Conservation (phyloP, 352 stramenopile species). For the Phytophthora sansomeana region DNA sequence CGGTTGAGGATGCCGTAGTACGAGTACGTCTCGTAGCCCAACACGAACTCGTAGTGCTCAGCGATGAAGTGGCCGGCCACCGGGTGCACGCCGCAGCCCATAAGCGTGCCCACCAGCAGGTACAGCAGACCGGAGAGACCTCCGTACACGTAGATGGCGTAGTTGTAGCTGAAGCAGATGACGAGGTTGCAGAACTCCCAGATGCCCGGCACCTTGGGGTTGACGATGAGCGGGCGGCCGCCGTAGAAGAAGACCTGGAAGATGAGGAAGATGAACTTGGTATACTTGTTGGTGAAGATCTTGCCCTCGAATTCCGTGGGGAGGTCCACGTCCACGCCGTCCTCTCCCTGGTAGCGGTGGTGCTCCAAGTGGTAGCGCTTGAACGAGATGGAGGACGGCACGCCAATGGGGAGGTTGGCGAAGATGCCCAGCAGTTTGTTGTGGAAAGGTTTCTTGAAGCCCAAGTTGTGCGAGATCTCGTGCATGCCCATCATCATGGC, state of each 20-base stretch:
- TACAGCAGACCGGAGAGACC: conserved; percentile 91
- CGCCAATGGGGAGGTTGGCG: conserved; percentile 93
- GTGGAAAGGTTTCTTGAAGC: conserved; percentile 90
- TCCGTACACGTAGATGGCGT: conserved; percentile 78
- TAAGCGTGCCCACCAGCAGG: conserved; percentile 91
- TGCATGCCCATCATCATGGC: conserved; percentile 96
- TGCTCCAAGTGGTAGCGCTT: conserved; percentile 98
- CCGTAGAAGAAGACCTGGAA: conserved; percentile 96
- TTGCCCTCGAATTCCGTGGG: conserved; percentile 91
- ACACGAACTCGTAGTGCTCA: conserved; percentile 97
- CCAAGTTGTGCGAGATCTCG: conserved; percentile 96
- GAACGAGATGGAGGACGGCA: conserved; percentile 94
- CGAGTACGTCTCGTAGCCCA: conserved; percentile 97
- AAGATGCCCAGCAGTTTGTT: conserved; percentile 95
- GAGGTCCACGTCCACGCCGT: conserved; percentile 95
- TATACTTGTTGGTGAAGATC: conserved; percentile 87
- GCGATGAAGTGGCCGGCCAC: conserved; percentile 98
- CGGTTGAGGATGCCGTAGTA: conserved; percentile 98
- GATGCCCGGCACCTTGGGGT: conserved; percentile 85
- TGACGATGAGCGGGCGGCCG: conserved; percentile 92
- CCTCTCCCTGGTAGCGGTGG: conserved; percentile 95
- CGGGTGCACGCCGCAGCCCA: conserved; percentile 95
- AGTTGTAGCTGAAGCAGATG: conserved; percentile 88
- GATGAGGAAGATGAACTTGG: conserved; percentile 94
- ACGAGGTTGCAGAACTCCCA: conserved; percentile 93